A percentile compares a stretch with the other conserved stretches of the same genome.
Conservation (phyloP, 2,329 filamentous ascomycete genomes). For the Emergomyces orientalis region DNA sequence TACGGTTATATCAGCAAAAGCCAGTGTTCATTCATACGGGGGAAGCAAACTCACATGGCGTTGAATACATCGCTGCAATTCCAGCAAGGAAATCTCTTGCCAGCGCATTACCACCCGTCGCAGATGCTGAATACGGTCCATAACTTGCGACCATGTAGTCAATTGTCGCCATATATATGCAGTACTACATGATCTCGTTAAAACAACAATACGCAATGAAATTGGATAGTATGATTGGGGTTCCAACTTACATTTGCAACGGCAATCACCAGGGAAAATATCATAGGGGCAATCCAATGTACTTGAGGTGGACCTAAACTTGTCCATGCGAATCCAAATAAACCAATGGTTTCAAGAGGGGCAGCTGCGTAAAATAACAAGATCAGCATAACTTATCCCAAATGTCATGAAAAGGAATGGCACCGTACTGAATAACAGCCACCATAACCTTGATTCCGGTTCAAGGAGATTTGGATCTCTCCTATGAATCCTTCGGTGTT, state of each 20-base stretch:
- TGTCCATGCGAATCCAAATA: constrained; percentile 54
- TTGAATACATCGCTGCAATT: constrained; percentile 50
- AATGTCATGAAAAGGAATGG: neutral
- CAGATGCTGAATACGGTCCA: constrained; percentile 54
- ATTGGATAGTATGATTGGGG: neutral
- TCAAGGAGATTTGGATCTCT: constrained; percentile 43
- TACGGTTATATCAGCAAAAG: constrained; percentile 15
- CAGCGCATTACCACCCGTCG: constrained; percentile 57
- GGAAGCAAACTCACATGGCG: constrained; percentile 34
- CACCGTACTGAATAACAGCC: constrained; percentile 44
- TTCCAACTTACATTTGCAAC: constrained; percentile 48
- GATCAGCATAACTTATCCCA: neutral
- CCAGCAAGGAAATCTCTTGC: constrained; percentile 56
- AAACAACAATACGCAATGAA: neutral
- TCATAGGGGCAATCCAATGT: constrained; percentile 54
- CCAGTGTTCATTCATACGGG: neutral
- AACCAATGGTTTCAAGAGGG: constrained; percentile 49
- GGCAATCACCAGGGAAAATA: constrained; percentile 50
- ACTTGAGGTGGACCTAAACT: constrained; percentile 44
- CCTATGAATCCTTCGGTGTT: constrained; percentile 32
- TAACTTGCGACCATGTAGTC: constrained; percentile 61
- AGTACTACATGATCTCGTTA: constrained; percentile 20
- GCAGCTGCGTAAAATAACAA: constrained; percentile 32
- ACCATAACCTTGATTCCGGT: constrained; percentile 53
- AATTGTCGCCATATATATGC: constrained; percentile 55